Evolutionary conservation across 257 asterid species (phyloP), one percentile per base, ranked within the genome.

Genomic region (Scutellaria minor): DNA sequence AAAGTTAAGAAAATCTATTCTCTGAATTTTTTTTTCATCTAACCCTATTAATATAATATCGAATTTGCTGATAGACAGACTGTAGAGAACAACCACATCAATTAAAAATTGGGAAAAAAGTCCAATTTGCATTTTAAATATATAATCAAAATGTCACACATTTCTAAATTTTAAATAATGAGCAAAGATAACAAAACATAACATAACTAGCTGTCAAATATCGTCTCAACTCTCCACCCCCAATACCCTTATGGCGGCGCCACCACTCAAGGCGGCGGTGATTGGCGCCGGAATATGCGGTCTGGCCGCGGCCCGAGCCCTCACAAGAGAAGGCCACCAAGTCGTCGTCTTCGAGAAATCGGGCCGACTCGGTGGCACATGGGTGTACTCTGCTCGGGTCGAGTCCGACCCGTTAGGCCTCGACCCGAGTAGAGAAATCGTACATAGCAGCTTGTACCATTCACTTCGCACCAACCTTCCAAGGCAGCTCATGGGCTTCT

Each of bases 221-320:
- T 54, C 18, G 11, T 51, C 24, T 51, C 18, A 18, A 18, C 9
- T 53, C 59, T 53, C 35, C 37, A 1, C 2, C 35, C 59, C 9
- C 27, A 24, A 24, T 24, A 24, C 10, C 12, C 62, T 11, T 9
- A 50, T 70, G 71, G 57, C 79, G 71, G 57, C 79, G 10, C 78
- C 51, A 15, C 71, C 39, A 37, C 78, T 76, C 37, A 81, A 69
- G 54, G 93, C 80, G 72, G 93, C 91, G 13, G 91, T 86, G 74
- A 82, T 85, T 61, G 95, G 91, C 12, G 91, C 88, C 64, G 95
- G 89, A 6, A 54, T 66, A 12, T 54, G 86, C 20, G 88, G 91
- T 15, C 81, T 88, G 3, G 73, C 71, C 35, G 18, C 80, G 0
- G 89, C 91, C 45, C 84, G 85, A 5, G 85, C 84, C 41, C 89